Evolutionary conservation across 2,329 filamentous ascomycete species (phyloP), one percentile per base, ranked within the genome.

Genomic region (Elsinoe ampelina): DNA sequence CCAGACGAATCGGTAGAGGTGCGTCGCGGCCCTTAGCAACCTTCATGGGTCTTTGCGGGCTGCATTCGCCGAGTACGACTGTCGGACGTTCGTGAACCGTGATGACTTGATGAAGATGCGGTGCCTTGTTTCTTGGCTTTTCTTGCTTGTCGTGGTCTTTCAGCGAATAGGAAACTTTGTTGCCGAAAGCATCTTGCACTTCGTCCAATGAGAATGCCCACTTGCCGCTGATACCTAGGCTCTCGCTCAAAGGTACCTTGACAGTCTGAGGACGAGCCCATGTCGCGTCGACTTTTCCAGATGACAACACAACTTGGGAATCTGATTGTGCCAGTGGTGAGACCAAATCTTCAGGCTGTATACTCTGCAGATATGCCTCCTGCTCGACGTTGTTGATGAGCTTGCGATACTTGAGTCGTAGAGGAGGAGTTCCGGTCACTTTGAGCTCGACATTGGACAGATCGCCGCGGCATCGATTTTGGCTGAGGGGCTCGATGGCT

Each of bases 121-220:
- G 3, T 5, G 55, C 52, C 80, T 83, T 51, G 75, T 74, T 43
- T 71, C 72, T 15, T 19, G 64, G 61, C 12, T 60, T 62, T 7
- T 67, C 63, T 47, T 68, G 65, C 12, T 89, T 84, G 35, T 78
- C 75, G n/a, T 93, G 87, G 41, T 93, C 87, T 12, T 79, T 75
- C 2, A 78, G 71, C 3, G 79, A 75, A 67, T 95, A 98, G 61
- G 84, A 86, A 58, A 91, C 84, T 36, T 86, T 74, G 65, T 98
- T 98, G 47, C 91, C 91, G 63, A 91, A 86, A 2, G 84, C 92
- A 73, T 98, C 93, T 59, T 89, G 83, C 7, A 98, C 89, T 69
- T 96, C 89, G 63, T 96, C 89, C 55, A 98, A 84, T 1, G 86
- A 85, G 68, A 97, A 98, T 59, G 86, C 79, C 91, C 92, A 97